Base-by-base conservation (phyloP, 129 eudicot species). In the Centaurea solstitialis region DNA sequence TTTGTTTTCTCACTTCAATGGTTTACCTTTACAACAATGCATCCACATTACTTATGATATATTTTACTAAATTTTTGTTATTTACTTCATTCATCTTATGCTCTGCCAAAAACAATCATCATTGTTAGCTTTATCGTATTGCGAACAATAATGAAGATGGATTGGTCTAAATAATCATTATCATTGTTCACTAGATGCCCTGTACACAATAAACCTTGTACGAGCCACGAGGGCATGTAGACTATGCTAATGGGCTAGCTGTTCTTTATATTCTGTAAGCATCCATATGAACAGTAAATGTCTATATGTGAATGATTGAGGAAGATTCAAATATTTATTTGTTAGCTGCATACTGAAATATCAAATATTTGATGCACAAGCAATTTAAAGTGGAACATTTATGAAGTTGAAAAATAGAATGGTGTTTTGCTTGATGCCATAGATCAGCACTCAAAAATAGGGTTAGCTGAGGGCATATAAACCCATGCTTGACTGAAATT, bases 101-200 rank as follows among this genome's bases (percentile, higher is more conserved):
- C 40, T 7, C 35, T 45, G 21, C 75, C 43, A 68, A 43, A 67
- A 78, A 12, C 37, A 69, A n/a, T 18, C 50, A 69, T 68, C 68
- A 68, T 30, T 30, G 43, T 28, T 68, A 68, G 76, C 75, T 78
- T 78, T 18, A 47, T 78, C 66, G 30, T 68, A n/a, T 69, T 69
- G 15, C 74, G 38, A 43, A n/a, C 67, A 41, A 78, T 68, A 45
- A 78, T 28, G 69, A 45, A 18, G 4, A 69, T 45, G 37, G 57
- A 28, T 22, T 33, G 12, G 50, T 68, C 17, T 33, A 68, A 39
- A 40, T 66, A 39, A 18, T 78, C 68, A 45, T 45, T 18, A 68
- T 47, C 69, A n/a, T 47, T 78, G 45, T 68, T 78, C 68, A 47
- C 41, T 50, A 47, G 76, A 50, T 20, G 37, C 75, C 47, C 24